These are phyloP conservation scores for Verticillium tricorpus DNA, from an alignment of 2,329 filamentous ascomycete species.

Conservation along the genomic window DNA sequence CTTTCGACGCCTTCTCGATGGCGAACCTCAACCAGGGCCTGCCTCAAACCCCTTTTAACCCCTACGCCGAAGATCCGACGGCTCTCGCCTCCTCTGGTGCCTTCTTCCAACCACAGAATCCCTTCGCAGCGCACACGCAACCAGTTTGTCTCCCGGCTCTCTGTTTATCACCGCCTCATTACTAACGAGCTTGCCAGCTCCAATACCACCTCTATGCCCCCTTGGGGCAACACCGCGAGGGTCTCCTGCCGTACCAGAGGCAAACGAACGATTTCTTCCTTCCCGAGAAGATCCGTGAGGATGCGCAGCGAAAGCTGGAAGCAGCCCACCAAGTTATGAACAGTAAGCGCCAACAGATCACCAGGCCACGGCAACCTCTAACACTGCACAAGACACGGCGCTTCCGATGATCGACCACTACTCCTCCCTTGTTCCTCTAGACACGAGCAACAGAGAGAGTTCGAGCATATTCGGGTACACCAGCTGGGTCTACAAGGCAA, in stretches of 20 bases:
- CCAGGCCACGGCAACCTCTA: too few species aligned
- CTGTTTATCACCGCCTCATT: too few species aligned
- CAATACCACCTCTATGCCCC: constrained; percentile 94
- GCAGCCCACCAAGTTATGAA: constrained; percentile 81
- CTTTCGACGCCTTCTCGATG: constrained; percentile 63
- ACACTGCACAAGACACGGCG: constrained; percentile 41
- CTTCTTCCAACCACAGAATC: constrained; percentile 60
- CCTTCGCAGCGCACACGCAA: constrained; percentile 50
- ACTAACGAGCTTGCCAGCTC: constrained; percentile 39
- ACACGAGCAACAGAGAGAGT: constrained; percentile 75
- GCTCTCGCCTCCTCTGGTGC: constrained; percentile 51
- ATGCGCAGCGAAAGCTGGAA: constrained; percentile 83
- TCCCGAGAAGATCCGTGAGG: constrained; percentile 79
- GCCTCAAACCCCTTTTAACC: constrained; percentile 56
- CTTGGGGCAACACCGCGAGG: constrained; percentile 75
- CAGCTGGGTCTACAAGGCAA: constrained; percentile 94
- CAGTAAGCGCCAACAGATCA: constrained; percentile 41
- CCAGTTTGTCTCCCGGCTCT: constrained; percentile 43
- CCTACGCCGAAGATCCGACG: constrained; percentile 71
- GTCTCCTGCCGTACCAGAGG: constrained; percentile 78
- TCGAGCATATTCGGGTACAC: constrained; percentile 77
- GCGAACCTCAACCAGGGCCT: constrained; percentile 47
- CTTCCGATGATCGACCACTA: constrained; percentile 81
- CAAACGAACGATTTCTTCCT: constrained; percentile 90
- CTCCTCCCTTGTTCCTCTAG: constrained; percentile 86